phyloP scores from a whole-genome alignment of 345 rosid genomes.

The Gynandropsis gynandra region DNA sequence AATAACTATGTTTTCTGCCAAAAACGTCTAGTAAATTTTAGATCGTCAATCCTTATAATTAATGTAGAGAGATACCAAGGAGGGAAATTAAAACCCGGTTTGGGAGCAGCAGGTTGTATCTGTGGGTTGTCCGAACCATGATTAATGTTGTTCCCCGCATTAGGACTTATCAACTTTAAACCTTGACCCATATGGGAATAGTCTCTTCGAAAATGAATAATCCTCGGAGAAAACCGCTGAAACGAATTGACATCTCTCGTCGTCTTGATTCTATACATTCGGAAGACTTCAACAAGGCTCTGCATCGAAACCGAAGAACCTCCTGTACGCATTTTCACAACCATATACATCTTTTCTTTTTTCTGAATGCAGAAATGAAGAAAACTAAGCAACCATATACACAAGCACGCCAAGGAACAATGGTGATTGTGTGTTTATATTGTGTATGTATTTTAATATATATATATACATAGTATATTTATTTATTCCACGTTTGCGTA shows the following conservation, averaged over 20 bases:
- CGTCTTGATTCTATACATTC: constrained; percentile 21
- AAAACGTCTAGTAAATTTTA: too few relatives aligned
- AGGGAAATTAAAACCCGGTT: constrained; percentile 23
- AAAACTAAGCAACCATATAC: too few relatives aligned
- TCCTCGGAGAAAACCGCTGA: constrained; percentile 3
- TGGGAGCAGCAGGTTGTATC: constrained; percentile 23
- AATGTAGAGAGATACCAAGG: constrained; percentile 30
- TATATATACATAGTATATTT: too few relatives aligned
- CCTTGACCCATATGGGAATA: constrained; percentile 9
- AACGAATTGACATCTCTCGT: neutral
- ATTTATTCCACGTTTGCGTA: too few relatives aligned
- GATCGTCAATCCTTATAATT: too few relatives aligned
- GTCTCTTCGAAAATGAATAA: constrained; percentile 18
- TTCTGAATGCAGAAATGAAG: neutral
- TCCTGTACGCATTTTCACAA: constrained; percentile 18
- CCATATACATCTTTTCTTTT: constrained; percentile 19
- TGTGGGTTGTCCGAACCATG: constrained; percentile 13
- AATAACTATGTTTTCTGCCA: neutral
- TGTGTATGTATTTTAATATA: neutral
- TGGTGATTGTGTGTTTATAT: neutral
- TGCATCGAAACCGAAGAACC: constrained; percentile 18
- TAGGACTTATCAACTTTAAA: constrained; percentile 14
- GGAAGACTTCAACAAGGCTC: constrained; percentile 18
- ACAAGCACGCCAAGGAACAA: constrained; percentile 30
- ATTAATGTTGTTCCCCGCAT: constrained; percentile 13